phyloP scores from a whole-genome alignment of 2,329 filamentous ascomycete species.

The Beauveria scarabaeidicola region DNA sequence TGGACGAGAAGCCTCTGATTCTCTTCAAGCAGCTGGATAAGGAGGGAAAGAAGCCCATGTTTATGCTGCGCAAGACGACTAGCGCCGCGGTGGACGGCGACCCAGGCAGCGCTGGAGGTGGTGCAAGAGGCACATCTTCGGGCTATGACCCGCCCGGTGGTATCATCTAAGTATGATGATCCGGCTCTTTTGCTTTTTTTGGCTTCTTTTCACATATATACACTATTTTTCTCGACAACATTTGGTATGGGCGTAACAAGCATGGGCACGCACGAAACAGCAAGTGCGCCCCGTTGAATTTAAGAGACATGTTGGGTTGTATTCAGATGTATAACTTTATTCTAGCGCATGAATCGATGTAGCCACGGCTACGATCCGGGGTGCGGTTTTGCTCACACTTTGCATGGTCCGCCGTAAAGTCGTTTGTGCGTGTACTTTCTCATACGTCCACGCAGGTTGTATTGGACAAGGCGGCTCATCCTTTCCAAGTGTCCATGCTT shows the following conservation, averaged over 20 bases:
- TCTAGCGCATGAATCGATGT: constrained; percentile 1
- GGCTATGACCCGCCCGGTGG: constrained; percentile 8
- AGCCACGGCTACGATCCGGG: background rate
- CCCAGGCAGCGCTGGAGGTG: constrained; percentile 4
- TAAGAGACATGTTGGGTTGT: background rate
- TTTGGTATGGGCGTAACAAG: background rate
- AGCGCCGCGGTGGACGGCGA: constrained; percentile 8
- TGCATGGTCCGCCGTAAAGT: too few species aligned
- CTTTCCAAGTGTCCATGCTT: too few species aligned
- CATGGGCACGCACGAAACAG: background rate
- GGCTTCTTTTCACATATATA: background rate
- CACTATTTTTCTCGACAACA: background rate
- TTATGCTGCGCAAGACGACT: constrained; percentile 68
- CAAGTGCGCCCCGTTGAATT: background rate
- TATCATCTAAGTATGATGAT: background rate
- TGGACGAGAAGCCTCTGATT: constrained; percentile 90
- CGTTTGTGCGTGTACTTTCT: too few species aligned
- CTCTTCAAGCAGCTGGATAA: constrained; percentile 96
- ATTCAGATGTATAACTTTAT: background rate
- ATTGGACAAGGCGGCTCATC: too few species aligned
- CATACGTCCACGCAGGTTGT: too few species aligned
- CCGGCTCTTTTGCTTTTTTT: background rate
- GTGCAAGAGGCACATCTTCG: background rate
- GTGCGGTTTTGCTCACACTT: background rate
- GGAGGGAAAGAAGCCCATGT: constrained; percentile 98